These are phyloP conservation scores for Phytopythium boreale DNA, from an alignment of 352 stramenopile species.

Conservation along the genomic window DNA sequence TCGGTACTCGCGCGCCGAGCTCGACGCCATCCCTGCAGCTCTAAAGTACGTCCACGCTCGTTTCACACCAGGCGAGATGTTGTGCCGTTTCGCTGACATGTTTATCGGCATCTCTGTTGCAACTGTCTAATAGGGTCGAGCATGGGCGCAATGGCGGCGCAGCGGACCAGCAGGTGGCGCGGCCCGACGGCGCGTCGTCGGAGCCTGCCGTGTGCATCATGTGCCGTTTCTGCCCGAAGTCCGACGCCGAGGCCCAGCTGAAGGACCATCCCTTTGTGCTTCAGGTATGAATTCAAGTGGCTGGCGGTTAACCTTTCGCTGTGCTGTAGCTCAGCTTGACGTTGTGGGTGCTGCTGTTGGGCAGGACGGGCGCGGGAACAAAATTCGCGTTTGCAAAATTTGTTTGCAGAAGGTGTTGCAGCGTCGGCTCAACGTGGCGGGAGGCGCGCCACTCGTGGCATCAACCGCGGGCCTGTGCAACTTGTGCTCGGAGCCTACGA, in stretches of 20 bases:
- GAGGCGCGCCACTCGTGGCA: conserved; percentile 3
- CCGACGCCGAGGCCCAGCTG: conserved; percentile 20
- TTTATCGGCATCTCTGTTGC: neutral
- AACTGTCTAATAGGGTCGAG: neutral
- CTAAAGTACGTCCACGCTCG: neutral
- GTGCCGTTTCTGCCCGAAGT: conserved; percentile 33
- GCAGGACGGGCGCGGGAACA: conserved; percentile 47
- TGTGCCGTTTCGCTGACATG: neutral
- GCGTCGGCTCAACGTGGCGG: conserved; percentile 20
- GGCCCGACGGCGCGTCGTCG: neutral
- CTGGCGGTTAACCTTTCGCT: neutral
- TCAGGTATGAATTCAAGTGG: conserved; percentile 25
- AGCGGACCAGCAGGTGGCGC: neutral
- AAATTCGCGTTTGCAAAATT: conserved; percentile 60
- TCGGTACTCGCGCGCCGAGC: conserved; percentile 7
- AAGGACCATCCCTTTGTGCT: conserved; percentile 72
- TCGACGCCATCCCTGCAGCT: neutral
- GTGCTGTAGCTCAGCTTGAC: neutral
- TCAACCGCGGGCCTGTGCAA: conserved; percentile 23
- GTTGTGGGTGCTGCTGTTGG: neutral
- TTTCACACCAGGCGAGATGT: neutral
- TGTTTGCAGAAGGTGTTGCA: conserved; percentile 57
- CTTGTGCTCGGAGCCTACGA: conserved; percentile 39
- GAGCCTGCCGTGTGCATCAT: conserved; percentile 30
- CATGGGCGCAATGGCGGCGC: neutral